These are phyloP conservation scores for Dovyalis caffra DNA, from an alignment of 345 rosid species.

Conservation along the genomic window DNA sequence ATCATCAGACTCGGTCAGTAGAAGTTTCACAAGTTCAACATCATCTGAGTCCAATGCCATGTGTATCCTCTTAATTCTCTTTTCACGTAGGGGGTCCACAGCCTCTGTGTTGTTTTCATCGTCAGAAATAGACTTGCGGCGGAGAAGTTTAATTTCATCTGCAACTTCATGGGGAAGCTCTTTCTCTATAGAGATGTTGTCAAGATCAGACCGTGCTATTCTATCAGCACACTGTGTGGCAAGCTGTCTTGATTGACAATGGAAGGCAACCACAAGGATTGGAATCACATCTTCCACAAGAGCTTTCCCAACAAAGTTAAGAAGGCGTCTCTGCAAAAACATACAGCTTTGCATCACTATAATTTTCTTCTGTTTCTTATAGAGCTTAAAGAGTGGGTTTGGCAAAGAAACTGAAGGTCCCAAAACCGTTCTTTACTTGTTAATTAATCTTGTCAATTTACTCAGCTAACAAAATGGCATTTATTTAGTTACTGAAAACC, in stretches of 20 bases:
- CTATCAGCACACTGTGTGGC: slow-evolving; percentile 68
- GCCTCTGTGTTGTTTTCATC: slow-evolving; percentile 32
- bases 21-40: slow-evolving; percentile 85
- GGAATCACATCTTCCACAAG: slow-evolving; percentile 74
- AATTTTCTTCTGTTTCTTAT: background rate
- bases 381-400: slow-evolving; percentile 6
- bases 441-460: background rate
- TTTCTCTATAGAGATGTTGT: slow-evolving; percentile 61
- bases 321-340: slow-evolving; percentile 65
- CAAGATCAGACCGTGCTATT: slow-evolving; percentile 85
- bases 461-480: background rate
- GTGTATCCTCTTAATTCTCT: slow-evolving; percentile 71
- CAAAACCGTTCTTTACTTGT: background rate
- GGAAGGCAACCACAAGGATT: slow-evolving; percentile 77
- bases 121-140: slow-evolving; percentile 38
- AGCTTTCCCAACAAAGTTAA: slow-evolving; percentile 74
- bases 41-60: slow-evolving; percentile 96
- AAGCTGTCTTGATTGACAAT: slow-evolving; percentile 72
- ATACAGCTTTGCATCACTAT: slow-evolving; percentile 8
- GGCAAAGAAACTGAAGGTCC: background rate
- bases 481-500: background rate
- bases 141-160: slow-evolving; percentile 49
- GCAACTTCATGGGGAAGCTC: slow-evolving; percentile 77
- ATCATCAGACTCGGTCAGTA: slow-evolving; percentile 67
- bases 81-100: slow-evolving; percentile 45